Percentiles rank a stretch among this genome's conserved stretches.
These are phyloP conservation scores for Hebeloma cylindrosporum DNA, from an alignment of 768 basidiomycete species.

Conservation along the genomic window DNA sequence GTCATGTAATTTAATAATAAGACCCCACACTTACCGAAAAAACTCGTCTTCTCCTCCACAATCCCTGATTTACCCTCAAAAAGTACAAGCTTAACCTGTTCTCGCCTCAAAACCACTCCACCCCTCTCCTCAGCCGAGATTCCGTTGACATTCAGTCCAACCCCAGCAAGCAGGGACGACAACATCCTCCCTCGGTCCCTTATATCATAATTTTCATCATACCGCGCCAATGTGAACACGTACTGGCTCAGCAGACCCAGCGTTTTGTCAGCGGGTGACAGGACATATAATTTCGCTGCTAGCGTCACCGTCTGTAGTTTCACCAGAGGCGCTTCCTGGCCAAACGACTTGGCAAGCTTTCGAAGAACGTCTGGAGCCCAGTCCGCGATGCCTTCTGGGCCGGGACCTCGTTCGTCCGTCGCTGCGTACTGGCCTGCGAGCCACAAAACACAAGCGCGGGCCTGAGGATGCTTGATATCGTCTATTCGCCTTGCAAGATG, in stretches of 20 bases:
- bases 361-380: conserved; percentile 92
- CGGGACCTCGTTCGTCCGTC: conserved; percentile 29
- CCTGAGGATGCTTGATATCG: conserved; percentile 75
- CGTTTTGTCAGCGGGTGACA: conserved; percentile 54
- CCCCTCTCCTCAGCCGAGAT: conserved; percentile 49
- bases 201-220: conserved; percentile 87
- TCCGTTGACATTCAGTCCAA: conserved; percentile 32
- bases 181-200: conserved; percentile 88
- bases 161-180: conserved; percentile 61
- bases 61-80: conserved; percentile 70
- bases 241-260: conserved; percentile 63
- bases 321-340: conserved; percentile 60
- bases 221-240: conserved; percentile 80
- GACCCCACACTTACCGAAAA: conserved; percentile 29
- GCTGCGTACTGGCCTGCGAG: conserved; percentile 86
- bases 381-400: conserved; percentile 58
- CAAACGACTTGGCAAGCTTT: conserved; percentile 73
- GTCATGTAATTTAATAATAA: not conserved
- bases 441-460: conserved; percentile 89
- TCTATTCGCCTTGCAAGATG: conserved; percentile 77
- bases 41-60: conserved; percentile 37
- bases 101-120: conserved; percentile 77
- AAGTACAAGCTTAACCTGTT: conserved; percentile 78
- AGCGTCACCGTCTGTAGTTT: conserved; percentile 86
- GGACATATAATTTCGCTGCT: conserved; percentile 79